Percentiles rank a stretch among this genome's conserved stretches.
Conservation (phyloP, 768 basidiomycete species). For the Pisolithus orientalis region DNA sequence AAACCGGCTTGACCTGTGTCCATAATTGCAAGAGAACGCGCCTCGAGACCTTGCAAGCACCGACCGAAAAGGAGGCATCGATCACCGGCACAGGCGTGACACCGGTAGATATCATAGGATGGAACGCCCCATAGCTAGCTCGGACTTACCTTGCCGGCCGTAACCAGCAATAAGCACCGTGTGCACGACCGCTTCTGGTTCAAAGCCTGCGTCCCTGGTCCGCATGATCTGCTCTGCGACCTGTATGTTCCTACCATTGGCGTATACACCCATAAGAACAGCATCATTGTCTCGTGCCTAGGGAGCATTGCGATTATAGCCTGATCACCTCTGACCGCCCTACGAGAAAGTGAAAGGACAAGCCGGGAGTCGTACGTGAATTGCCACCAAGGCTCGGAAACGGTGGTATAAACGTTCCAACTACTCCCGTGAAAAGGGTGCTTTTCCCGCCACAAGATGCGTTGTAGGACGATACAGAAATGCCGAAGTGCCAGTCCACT, state of each 20-base stretch:
- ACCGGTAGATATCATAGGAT: slow-evolving; percentile 54
- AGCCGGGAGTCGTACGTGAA: slow-evolving; percentile 29
- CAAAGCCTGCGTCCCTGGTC: slow-evolving; percentile 40
- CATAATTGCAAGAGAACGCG: slow-evolving; percentile 55
- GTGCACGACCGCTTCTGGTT: slow-evolving; percentile 62
- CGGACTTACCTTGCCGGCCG: slow-evolving; percentile 52
- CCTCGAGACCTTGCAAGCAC: slow-evolving; percentile 45
- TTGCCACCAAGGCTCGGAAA: slow-evolving; percentile 31
- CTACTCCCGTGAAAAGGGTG: slow-evolving; percentile 36
- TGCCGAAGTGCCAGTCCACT: slow-evolving; percentile 49
- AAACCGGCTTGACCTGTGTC: slow-evolving; percentile 58
- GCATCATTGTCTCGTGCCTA: slow-evolving; percentile 52
- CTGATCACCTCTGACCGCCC: slow-evolving; percentile 49
- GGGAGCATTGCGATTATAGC: slow-evolving; percentile 58
- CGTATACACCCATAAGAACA: slow-evolving; percentile 73
- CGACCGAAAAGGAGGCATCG: slow-evolving; percentile 61
- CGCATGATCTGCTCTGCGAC: slow-evolving; percentile 52
- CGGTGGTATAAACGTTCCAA: slow-evolving; percentile 34
- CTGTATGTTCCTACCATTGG: slow-evolving; percentile 49
- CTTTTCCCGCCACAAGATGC: slow-evolving; percentile 49
- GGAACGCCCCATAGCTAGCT: slow-evolving; percentile 50
- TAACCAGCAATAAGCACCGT: slow-evolving; percentile 73
- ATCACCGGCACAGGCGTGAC: slow-evolving; percentile 60
- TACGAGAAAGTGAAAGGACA: slow-evolving; percentile 39
- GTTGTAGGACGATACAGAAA: slow-evolving; percentile 48